Base-by-base conservation (phyloP, 2,329 filamentous ascomycete genomes). In the Curvularia sp. region DNA sequence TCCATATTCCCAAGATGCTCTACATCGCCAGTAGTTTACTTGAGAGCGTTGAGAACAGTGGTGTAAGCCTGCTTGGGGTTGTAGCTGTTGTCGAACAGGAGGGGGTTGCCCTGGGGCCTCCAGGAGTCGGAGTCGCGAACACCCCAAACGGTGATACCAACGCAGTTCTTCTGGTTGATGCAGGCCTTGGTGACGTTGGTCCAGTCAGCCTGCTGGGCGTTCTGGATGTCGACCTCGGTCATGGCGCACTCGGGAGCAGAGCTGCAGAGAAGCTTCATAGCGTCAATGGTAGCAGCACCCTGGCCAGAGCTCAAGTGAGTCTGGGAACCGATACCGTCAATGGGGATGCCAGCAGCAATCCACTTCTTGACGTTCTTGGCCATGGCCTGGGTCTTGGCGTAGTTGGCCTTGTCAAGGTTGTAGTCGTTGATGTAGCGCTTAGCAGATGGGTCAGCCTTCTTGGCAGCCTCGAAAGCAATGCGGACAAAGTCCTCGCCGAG, bases 351-450 rank as follows among this genome's bases (percentile, higher is more conserved):
- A 1, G 80, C 81, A 0, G 81, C 80, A 57, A 86, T 72, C 87
- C 88, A 90, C 71, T 86, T 84, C 74, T 86, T 85, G 69, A 92
- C 88, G 70, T 87, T 80, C 21, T 70, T 74, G 18, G 84, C 79
- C 79, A 89, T 84, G 45, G 77, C 81, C 13, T 77, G 78, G n/a
- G 81, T 81, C 80, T 93, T 92, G 61, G 83, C 80, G 66, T 83
- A 82, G 63, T 66, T 81, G 10, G 88, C 83, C 28, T 75, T 79
- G 77, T 90, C 88, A 47, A 90, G 83, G 79, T 81, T 83, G 74
- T 82, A 83, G 70, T 93, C 89, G 75, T 92, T 93, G 79, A 92
- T 90, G 80, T 91, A 93, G 38, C 92, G 80, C 79, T 88, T 89
- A 5, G 87, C 88, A 57, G 77, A 68, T 2, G 89, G 88, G 71